Base-by-base conservation (phyloP, 257 asterid species). In the Jacaranda copaia region DNA sequence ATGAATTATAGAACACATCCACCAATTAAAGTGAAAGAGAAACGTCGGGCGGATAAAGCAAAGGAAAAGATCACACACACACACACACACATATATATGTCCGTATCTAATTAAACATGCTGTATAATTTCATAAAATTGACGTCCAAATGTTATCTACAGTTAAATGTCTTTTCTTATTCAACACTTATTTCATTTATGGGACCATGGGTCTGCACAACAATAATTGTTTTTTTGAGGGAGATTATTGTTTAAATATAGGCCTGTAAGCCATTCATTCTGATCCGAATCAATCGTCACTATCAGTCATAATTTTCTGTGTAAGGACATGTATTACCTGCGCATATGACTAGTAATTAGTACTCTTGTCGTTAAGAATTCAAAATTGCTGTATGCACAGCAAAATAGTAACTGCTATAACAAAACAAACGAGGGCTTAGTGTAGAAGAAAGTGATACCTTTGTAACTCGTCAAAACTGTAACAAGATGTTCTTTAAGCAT, bases 401-500 rank as follows among this genome's bases (percentile, higher is more conserved):
- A n/a, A 52, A 52, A n/a, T 42, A 46, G 8, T 25, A 25, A 25
- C 32, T 25, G 32, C 32, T 25, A 25, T 25, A 25, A 25, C 68
- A 56, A 77, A 57, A 20, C 49, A 77, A 11, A 59, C 40, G 18
- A 77, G 64, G 64, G 18, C 72, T 46, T 61, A n/a, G 81, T 70
- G 77, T 70, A 62, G 57, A 78, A 78, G 77, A 78, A 61, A 70
- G 19, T 12, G 3, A 69, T 65, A 4, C 65, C 42, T 36, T 52
- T 0, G 42, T 25, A 25, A 39, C 12, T 46, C 7, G 4, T 11
- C 40, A 53, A 40, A 25, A 25, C 32, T 25, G n/a, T 45, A 36
- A 60, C 48, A 63, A 64, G 55, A 71, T 52, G 65, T 19, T 67
- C 79, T 77, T 42, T 25, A 75, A 70, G 82, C 83, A 77, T 77